A percentile compares a stretch with the other conserved stretches of the same genome.
These are phyloP conservation scores for Olyra latifolia DNA, from an alignment of 176 grass and related monocot species.

Conservation along the genomic window DNA sequence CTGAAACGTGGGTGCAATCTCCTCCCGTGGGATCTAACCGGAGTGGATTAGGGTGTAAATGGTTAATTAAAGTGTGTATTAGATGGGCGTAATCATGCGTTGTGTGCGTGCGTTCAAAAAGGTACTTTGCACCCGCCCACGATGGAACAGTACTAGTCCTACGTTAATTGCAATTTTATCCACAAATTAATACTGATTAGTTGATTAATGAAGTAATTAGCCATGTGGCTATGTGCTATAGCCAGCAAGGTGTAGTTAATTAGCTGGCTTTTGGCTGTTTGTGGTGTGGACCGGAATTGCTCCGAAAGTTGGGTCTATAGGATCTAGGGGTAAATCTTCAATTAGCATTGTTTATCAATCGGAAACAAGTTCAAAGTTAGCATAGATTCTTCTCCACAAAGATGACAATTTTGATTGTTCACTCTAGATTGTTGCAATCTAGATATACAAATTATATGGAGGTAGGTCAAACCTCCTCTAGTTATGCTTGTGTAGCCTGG, in stretches of 20 bases:
- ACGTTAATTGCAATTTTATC: neutral
- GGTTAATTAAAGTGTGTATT: constrained; percentile 8
- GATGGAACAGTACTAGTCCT: neutral
- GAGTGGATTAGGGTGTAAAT: neutral
- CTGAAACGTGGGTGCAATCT: neutral
- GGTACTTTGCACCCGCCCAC: neutral
- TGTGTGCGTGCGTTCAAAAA: constrained; percentile 16
- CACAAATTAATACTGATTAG: neutral
- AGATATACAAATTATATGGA: constrained; percentile 1
- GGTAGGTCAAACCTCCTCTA: constrained; percentile 20
- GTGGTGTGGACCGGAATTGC: constrained; percentile 13
- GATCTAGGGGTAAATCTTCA: neutral
- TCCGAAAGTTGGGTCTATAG: constrained; percentile 5
- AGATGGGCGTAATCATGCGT: constrained; percentile 6
- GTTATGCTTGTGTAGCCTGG: neutral
- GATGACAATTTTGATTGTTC: neutral
- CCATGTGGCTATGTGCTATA: too few species aligned
- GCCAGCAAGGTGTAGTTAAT: neutral
- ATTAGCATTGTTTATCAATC: constrained; percentile 4
- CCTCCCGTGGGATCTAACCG: neutral
- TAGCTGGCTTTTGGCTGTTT: constrained; percentile 17
- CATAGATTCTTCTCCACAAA: neutral
- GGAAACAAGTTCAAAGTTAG: constrained; percentile 19
- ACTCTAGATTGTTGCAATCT: neutral
- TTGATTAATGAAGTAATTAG: neutral